phyloP scores from a whole-genome alignment of 2,329 filamentous ascomycete species.

The Clonostachys chloroleuca region DNA sequence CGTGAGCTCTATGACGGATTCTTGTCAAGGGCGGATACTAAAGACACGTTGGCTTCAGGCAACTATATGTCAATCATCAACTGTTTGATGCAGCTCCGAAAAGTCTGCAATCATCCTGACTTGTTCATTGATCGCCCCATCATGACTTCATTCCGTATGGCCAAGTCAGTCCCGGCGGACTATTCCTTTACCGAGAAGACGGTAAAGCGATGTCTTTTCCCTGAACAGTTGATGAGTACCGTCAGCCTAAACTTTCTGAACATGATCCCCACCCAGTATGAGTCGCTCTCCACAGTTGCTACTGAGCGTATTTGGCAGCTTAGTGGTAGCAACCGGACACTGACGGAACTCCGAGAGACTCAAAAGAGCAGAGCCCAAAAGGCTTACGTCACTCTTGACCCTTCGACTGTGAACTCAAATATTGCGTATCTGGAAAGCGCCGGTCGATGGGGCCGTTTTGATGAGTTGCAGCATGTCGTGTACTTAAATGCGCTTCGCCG shows the following conservation, averaged over 20 bases:
- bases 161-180: slow-evolving; percentile 68
- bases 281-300: slow-evolving; percentile 52
- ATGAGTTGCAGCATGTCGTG: slow-evolving; percentile 75
- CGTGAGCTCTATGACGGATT: slow-evolving; percentile 96
- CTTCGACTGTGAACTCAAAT: slow-evolving; percentile 64
- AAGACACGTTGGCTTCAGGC: slow-evolving; percentile 81
- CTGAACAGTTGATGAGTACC: slow-evolving; percentile 53
- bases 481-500: slow-evolving; percentile 79
- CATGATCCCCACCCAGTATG: slow-evolving; percentile 67
- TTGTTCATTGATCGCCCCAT: slow-evolving; percentile 94
- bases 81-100: slow-evolving; percentile 93
- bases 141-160: slow-evolving; percentile 94
- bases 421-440: slow-evolving; percentile 70
- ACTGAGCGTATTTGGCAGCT: slow-evolving; percentile 58
- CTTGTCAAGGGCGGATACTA: slow-evolving; percentile 83
- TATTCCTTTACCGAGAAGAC: slow-evolving; percentile 71
- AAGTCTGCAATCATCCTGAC: slow-evolving; percentile 98
- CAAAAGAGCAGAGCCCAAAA: slow-evolving; percentile 61
- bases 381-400: slow-evolving; percentile 51
- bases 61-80: slow-evolving; percentile 99
- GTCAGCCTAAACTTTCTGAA: slow-evolving; percentile 77
- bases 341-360: slow-evolving; percentile 67
- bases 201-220: slow-evolving; percentile 62
- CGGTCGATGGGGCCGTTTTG: slow-evolving; percentile 64
- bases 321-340: slow-evolving; percentile 58